Conservation (phyloP, 805 yeast genomes). For the Starmera quercuum region DNA sequence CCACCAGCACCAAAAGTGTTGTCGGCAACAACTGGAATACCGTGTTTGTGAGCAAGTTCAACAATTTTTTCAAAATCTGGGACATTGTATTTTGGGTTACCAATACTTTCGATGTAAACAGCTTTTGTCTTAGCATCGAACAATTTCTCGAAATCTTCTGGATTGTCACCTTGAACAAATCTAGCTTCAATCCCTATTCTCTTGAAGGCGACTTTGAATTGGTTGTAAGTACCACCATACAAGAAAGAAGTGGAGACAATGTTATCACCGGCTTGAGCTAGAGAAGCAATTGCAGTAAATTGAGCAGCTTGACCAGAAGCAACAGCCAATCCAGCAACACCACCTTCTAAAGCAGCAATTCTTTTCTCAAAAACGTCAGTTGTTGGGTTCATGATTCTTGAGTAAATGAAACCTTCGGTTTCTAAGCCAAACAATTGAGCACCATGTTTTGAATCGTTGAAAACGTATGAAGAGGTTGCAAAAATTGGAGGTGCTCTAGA, state of each 20-base stretch:
- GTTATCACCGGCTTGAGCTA: slow-evolving; percentile 87
- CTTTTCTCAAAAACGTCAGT: slow-evolving; percentile 86
- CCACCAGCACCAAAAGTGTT: slow-evolving; percentile 98
- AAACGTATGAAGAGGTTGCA: slow-evolving; percentile 85
- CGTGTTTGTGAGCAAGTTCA: slow-evolving; percentile 75
- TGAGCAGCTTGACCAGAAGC: slow-evolving; percentile 98
- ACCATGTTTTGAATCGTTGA: slow-evolving; percentile 84
- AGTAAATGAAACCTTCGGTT: slow-evolving; percentile 80
- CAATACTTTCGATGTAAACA: slow-evolving; percentile 81
- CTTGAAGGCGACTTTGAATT: slow-evolving; percentile 87
- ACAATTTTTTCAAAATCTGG: slow-evolving; percentile 82
- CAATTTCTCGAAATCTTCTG: slow-evolving; percentile 61
- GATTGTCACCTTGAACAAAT: slow-evolving; percentile 74
- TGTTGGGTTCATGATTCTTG: slow-evolving; percentile 91
- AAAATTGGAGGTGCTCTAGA: slow-evolving; percentile 89
- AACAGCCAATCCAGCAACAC: slow-evolving; percentile 83
- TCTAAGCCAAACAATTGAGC: slow-evolving; percentile 83
- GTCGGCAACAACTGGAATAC: slow-evolving; percentile 87
- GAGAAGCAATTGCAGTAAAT: slow-evolving; percentile 70
- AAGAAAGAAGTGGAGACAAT: slow-evolving; percentile 78
- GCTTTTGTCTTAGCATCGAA: slow-evolving; percentile 87
- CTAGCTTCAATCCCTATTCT: slow-evolving; percentile 80
- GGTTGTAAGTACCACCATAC: slow-evolving; percentile 96
- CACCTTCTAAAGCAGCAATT: slow-evolving; percentile 88
- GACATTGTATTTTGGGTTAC: slow-evolving; percentile 87